phyloP scores from a whole-genome alignment of 306 rosid species.

The Trifolium pratense region DNA sequence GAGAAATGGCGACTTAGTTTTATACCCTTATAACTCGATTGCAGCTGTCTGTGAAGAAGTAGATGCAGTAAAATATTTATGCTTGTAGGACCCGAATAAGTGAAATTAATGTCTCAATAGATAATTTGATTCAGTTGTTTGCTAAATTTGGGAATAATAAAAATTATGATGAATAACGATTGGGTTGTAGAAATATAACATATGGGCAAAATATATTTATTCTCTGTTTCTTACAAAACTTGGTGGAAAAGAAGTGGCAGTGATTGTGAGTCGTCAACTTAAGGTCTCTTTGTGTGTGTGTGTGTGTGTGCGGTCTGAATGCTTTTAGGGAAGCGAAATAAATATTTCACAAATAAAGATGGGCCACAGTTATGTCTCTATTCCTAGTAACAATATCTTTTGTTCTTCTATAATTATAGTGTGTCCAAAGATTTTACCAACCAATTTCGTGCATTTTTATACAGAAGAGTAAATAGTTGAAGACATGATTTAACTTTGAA shows the following conservation, averaged over 20 bases:
- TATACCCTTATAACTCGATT: slow-evolving; percentile 23
- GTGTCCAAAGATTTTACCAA: slow-evolving; percentile 28
- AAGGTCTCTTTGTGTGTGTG: slow-evolving; percentile 16
- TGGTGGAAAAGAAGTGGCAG: slow-evolving; percentile 15
- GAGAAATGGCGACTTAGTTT: slow-evolving; percentile 13
- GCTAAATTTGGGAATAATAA: neutral
- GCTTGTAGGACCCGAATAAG: slow-evolving; percentile 25
- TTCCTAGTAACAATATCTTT: slow-evolving; percentile 4
- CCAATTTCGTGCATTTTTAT: slow-evolving; percentile 23
- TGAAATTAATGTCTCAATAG: neutral
- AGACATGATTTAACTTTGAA: slow-evolving; percentile 19
- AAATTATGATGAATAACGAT: neutral
- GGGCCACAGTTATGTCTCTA: slow-evolving; percentile 25
- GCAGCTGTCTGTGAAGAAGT: slow-evolving; percentile 8
- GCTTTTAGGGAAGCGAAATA: slow-evolving; percentile 20
- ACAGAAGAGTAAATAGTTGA: neutral
- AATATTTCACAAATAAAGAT: neutral
- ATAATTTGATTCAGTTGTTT: neutral
- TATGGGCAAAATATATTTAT: neutral
- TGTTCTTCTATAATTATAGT: slow-evolving; percentile 1
- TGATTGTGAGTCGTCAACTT: slow-evolving; percentile 11
- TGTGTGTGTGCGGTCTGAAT: slow-evolving; percentile 1
- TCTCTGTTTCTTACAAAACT: slow-evolving; percentile 2
- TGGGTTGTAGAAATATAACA: neutral
- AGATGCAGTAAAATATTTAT: slow-evolving; percentile 23